A percentile compares a stretch with the other conserved stretches of the same genome.
Conservation (phyloP, 2,329 filamentous ascomycete species). For the Paecilomyces sp. region DNA sequence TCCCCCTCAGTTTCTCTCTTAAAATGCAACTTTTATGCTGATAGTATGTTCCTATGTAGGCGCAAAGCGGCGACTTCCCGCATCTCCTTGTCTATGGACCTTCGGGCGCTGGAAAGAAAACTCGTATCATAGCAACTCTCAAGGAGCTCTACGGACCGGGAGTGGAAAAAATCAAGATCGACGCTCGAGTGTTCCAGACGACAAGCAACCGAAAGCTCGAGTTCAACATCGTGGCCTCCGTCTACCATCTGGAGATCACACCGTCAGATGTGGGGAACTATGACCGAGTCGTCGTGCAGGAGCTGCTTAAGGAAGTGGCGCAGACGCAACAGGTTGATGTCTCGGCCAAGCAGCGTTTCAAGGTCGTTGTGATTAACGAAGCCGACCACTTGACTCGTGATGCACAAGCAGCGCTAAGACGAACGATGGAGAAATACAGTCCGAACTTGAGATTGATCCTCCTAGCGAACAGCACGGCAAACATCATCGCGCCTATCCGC, state of each 20-base stretch:
- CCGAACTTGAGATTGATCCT: constrained; percentile 88
- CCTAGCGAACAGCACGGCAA: constrained; percentile 90
- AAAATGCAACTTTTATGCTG: constrained; percentile 2
- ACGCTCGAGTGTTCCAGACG: constrained; percentile 93
- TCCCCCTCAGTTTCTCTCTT: background rate
- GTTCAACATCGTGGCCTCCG: constrained; percentile 95
- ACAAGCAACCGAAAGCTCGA: constrained; percentile 94
- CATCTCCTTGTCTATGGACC: constrained; percentile 96
- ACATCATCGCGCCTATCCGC: constrained; percentile 97
- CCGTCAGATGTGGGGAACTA: constrained; percentile 95
- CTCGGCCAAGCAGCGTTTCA: constrained; percentile 84
- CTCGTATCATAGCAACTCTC: constrained; percentile 86
- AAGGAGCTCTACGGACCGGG: constrained; percentile 93
- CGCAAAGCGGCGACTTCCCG: constrained; percentile 94
- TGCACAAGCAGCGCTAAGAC: constrained; percentile 85
- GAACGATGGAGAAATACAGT: constrained; percentile 99
- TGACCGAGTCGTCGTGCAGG: constrained; percentile 91
- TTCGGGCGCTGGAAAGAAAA: constrained; percentile 96
- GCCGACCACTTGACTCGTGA: constrained; percentile 90
- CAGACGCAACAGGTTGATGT: constrained; percentile 99
- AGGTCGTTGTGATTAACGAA: constrained; percentile 98
- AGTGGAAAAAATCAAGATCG: constrained; percentile 99
- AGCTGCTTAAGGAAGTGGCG: constrained; percentile 92
- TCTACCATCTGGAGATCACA: constrained; percentile 98
- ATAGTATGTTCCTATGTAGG: constrained; percentile 45